Conservation (phyloP, 495 filamentous ascomycete species). For the Tuber borchii region DNA sequence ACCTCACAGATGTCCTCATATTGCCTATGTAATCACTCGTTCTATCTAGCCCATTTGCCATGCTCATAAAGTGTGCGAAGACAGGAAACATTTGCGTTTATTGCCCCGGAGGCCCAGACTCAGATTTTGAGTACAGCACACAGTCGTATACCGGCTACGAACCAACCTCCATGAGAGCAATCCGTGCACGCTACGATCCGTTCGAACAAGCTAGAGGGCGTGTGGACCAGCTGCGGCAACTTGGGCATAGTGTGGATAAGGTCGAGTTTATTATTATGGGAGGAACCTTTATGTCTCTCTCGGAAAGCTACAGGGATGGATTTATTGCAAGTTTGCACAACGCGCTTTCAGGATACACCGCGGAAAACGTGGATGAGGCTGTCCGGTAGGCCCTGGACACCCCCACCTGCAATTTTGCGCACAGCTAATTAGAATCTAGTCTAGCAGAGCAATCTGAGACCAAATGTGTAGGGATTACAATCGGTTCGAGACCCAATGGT, state of each 20-base stretch:
- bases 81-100: slow-evolving; percentile 99
- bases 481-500: slow-evolving; percentile 43
- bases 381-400: slow-evolving; percentile 61
- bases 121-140: slow-evolving; percentile 97
- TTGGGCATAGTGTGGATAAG: slow-evolving; percentile 96
- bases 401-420: not conserved
- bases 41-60: not conserved
- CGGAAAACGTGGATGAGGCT: slow-evolving; percentile 87
- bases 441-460: slow-evolving; percentile 41
- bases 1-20: slow-evolving; percentile 94
- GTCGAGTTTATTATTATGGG: slow-evolving; percentile 99
- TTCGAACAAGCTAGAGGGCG: slow-evolving; percentile 94
- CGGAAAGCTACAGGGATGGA: slow-evolving; percentile 76
- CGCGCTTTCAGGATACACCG: slow-evolving; percentile 86
- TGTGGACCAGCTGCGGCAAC: slow-evolving; percentile 88
- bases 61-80: slow-evolving; percentile 36
- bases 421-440: slow-evolving; percentile 62
- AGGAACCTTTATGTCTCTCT: slow-evolving; percentile 95
- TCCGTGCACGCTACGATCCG: slow-evolving; percentile 92
- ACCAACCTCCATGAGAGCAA: slow-evolving; percentile 95
- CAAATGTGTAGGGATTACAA: slow-evolving; percentile 97
- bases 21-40: slow-evolving; percentile 56
- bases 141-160: slow-evolving; percentile 98
- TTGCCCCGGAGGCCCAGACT: slow-evolving; percentile 93
- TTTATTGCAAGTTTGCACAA: slow-evolving; percentile 97